Conservation (phyloP, 352 stramenopile genomes). For the Saprolegnia parasitica region DNA sequence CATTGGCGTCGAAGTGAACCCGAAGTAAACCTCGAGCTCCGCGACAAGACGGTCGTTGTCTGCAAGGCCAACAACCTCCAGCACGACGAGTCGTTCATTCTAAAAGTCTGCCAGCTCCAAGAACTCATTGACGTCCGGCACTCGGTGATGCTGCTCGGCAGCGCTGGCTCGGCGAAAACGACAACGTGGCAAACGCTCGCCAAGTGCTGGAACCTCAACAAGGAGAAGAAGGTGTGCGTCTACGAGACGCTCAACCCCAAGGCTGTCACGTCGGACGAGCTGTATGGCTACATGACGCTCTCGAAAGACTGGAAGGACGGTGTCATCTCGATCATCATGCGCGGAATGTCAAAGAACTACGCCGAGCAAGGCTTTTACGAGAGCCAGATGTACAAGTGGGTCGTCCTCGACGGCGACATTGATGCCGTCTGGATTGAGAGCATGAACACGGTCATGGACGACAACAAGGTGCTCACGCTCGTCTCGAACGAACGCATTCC, state of each 20-base stretch:
- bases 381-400: slow-evolving; percentile 89
- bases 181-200: slow-evolving; percentile 81
- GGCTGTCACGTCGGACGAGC: slow-evolving; percentile 83
- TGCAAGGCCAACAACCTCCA: slow-evolving; percentile 86
- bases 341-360: slow-evolving; percentile 87
- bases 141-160: slow-evolving; percentile 82
- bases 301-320: slow-evolving; percentile 89
- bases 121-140: slow-evolving; percentile 85
- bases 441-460: slow-evolving; percentile 98
- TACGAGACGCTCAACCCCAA: slow-evolving; percentile 88
- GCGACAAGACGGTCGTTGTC: slow-evolving; percentile 88
- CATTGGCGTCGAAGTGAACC: slow-evolving; percentile 91
- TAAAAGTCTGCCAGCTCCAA: slow-evolving; percentile 84
- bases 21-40: slow-evolving; percentile 90
- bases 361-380: slow-evolving; percentile 92
- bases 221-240: slow-evolving; percentile 86
- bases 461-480: slow-evolving; percentile 95
- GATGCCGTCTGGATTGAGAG: slow-evolving; percentile 87
- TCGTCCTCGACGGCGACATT: slow-evolving; percentile 84
- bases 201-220: slow-evolving; percentile 84
- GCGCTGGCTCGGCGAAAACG: slow-evolving; percentile 77
- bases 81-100: slow-evolving; percentile 80
- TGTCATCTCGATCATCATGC: slow-evolving; percentile 87
- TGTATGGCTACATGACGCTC: slow-evolving; percentile 92
- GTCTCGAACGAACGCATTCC: slow-evolving; percentile 86